These are phyloP conservation scores for Yarrowia sp. DNA, from an alignment of 805 yeast species.

Conservation along the genomic window DNA sequence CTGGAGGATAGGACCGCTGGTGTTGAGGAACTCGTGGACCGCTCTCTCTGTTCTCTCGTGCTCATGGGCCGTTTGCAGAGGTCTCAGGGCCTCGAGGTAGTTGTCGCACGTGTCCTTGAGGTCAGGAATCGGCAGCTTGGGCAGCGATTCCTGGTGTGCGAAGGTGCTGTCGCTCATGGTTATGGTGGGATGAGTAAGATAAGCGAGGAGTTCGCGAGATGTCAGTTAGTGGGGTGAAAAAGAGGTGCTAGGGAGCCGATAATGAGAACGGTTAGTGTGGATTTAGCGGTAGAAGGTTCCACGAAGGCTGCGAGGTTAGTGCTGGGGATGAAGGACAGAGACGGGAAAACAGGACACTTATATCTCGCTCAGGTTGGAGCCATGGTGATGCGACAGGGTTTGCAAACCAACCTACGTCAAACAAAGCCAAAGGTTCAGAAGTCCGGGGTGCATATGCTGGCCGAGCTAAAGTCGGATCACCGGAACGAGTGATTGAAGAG, in stretches of 20 bases:
- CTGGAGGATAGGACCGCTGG: slow-evolving; percentile 66
- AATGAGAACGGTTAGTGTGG: background rate
- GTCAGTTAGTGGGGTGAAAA: background rate
- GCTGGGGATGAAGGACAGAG: too few species aligned
- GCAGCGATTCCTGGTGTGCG: slow-evolving; percentile 63
- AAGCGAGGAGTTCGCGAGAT: background rate
- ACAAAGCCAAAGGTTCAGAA: slow-evolving; percentile 31
- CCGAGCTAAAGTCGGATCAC: slow-evolving; percentile 38
- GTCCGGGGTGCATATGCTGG: slow-evolving; percentile 38
- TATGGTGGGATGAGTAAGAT: background rate
- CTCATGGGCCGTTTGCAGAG: slow-evolving; percentile 81
- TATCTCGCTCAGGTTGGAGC: slow-evolving; percentile 14
- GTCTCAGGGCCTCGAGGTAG: slow-evolving; percentile 72
- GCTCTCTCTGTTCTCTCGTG: slow-evolving; percentile 66
- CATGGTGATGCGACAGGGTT: slow-evolving; percentile 31
- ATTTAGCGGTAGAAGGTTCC: too few species aligned
- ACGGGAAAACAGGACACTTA: slow-evolving; percentile 1
- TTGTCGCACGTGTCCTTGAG: slow-evolving; percentile 68
- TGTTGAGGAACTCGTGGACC: slow-evolving; percentile 61
- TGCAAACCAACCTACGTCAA: slow-evolving; percentile 21
- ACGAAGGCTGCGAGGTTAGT: too few species aligned
- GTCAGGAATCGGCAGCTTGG: slow-evolving; percentile 82
- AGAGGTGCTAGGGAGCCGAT: too few species aligned
- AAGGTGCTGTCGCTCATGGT: slow-evolving; percentile 53
- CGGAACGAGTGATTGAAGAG: slow-evolving; percentile 4